Evolutionary conservation across 169 alveolate genomes (phyloP).

Genomic region (Plasmodium adleri): DNA sequence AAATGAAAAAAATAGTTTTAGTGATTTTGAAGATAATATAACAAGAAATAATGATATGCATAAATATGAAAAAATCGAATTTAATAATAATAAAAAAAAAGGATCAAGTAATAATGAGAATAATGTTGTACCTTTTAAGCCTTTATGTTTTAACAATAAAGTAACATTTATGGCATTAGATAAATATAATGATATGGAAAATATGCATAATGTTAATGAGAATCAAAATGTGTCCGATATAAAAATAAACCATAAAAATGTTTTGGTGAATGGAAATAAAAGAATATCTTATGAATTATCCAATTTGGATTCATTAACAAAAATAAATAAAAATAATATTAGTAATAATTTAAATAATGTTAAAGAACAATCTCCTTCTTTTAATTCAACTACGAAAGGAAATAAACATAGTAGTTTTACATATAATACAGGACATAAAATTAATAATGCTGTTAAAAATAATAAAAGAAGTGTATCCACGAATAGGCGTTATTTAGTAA

Average conservation of each 20-base stretch:
- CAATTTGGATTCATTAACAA: conserved; percentile 19
- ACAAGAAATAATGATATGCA: neutral
- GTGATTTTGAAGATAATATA: neutral
- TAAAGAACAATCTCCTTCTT: neutral
- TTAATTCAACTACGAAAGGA: conserved; percentile 3
- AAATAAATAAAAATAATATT: conserved; percentile 12
- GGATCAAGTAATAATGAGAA: neutral
- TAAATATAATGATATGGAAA: neutral
- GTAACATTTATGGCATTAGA: conserved; percentile 54
- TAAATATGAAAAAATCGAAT: neutral
- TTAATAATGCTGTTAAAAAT: neutral
- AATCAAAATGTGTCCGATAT: neutral
- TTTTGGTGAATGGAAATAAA: neutral
- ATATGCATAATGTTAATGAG: neutral
- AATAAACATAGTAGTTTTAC: neutral
- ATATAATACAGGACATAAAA: neutral
- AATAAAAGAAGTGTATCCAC: conserved; percentile 20
- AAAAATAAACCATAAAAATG: neutral
- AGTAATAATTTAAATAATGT: neutral
- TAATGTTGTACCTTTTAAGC: neutral
- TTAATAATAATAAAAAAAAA: neutral
- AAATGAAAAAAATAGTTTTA: conserved; percentile 6
- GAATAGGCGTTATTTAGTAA: neutral
- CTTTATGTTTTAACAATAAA: conserved; percentile 29
- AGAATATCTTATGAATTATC: conserved; percentile 10